Base-by-base conservation (phyloP, 495 filamentous ascomycete species). In the Hypoxylon intermedium region DNA sequence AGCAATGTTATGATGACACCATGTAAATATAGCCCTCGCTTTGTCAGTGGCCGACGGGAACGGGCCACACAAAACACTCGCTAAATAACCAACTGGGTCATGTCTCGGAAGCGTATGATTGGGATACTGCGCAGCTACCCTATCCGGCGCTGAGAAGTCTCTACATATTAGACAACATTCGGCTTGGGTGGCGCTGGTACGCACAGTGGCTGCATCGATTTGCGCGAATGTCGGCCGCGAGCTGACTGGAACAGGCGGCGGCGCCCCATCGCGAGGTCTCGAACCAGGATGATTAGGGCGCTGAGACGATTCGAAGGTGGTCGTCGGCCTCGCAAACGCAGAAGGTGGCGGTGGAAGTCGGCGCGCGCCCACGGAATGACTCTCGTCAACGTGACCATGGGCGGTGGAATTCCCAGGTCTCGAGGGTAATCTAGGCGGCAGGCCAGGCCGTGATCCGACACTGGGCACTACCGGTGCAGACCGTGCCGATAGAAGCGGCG, bases 1-100 rank as follows among this genome's bases (percentile, higher is more conserved):
- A 40, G 77, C 77, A 56, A 98, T 85, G 67, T 97, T 98, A 73
- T 98, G 88, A 72, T 98, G 94, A 41, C 91, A 82, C 94, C 93
- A 98, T 6, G 91, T 90, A 72, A 98, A 98, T 54, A 98, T 88
- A 6, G 82, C 89, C 12, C 94, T 84, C 9, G 94, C 93, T 74
- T 96, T 96, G 71, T 98, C 94, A 2, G 93, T 96, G 0, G 72
- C 61, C 1, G 89, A 94, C 5, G 84, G 73, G 70, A 97, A 97
- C 1, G 91, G 91, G 6, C 79, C 72, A 43, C 90, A 93, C 19
- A 98, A 82, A 47, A 88, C 84, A 33, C 82, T 75, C 0, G 92
- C 91, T 11, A 98, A 83, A 79, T 87, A 88, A 12, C 75, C 79
- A 9, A 81, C 71, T n/a, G 75, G 69, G 68, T 92, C 86, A 1